phyloP scores from a whole-genome alignment of 2,329 filamentous ascomycete species.

The Calonectria montana region DNA sequence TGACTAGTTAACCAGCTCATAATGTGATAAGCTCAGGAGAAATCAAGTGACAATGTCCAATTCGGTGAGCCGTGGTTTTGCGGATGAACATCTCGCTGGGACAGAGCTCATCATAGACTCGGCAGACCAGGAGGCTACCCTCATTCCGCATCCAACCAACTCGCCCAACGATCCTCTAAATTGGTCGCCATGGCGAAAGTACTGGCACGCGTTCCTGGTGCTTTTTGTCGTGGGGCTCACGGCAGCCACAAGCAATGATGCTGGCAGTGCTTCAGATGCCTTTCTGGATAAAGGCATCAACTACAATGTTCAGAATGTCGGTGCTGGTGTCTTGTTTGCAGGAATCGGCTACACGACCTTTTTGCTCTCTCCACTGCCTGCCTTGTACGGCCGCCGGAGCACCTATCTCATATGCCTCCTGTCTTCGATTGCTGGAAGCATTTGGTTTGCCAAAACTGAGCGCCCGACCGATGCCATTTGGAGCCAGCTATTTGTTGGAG shows the following conservation, averaged over 20 bases:
- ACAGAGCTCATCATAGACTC: conserved; percentile 19
- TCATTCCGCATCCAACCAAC: conserved; percentile 14
- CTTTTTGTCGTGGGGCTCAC: conserved; percentile 18
- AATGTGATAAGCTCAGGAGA: background rate
- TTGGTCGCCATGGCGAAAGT: conserved; percentile 19
- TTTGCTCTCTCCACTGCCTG: conserved; percentile 14
- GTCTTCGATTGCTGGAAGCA: conserved; percentile 14
- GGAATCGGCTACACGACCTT: conserved; percentile 17
- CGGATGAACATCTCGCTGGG: conserved; percentile 14
- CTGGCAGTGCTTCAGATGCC: conserved; percentile 14
- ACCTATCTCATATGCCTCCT: conserved; percentile 20
- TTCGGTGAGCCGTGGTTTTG: background rate
- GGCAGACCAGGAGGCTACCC: conserved; percentile 10
- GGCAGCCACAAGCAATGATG: conserved; percentile 18
- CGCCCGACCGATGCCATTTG: conserved; percentile 16
- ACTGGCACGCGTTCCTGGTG: conserved; percentile 21
- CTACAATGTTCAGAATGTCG: conserved; percentile 11
- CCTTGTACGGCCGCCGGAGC: conserved; percentile 16
- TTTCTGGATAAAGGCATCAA: conserved; percentile 13
- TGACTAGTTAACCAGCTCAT: no score
- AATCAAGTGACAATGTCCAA: background rate
- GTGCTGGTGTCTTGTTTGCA: conserved; percentile 17
- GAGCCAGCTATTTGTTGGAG: conserved; percentile 25
- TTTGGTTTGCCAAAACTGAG: conserved; percentile 15
- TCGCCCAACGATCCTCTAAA: conserved; percentile 23